Evolutionary conservation across 306 rosid genomes (phyloP).

Genomic region (Gynostemma pentaphyllum): DNA sequence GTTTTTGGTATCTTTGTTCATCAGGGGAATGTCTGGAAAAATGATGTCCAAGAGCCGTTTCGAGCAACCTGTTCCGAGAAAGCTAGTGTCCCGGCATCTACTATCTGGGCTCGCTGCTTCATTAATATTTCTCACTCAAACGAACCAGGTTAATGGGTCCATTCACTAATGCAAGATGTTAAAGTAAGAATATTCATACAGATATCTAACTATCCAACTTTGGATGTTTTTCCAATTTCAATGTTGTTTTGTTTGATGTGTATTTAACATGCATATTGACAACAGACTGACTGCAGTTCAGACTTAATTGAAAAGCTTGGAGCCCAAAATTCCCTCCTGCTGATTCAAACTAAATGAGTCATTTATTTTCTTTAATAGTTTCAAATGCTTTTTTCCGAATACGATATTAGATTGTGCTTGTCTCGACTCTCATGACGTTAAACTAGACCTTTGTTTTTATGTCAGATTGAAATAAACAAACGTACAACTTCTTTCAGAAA

Average conservation of each 20-base stretch:
- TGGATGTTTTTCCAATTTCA: neutral
- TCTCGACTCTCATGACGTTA: neutral
- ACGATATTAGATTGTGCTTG: neutral
- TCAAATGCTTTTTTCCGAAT: neutral
- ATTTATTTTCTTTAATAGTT: neutral
- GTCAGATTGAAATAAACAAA: neutral
- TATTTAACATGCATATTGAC: neutral
- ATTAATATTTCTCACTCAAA: constrained; percentile 47
- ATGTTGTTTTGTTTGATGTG: neutral
- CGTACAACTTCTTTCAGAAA: neutral
- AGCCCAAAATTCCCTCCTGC: neutral
- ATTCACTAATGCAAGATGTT: constrained; percentile 1
- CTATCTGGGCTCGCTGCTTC: constrained; percentile 70
- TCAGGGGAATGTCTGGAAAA: constrained; percentile 48
- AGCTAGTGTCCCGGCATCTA: constrained; percentile 42
- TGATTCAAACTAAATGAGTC: neutral
- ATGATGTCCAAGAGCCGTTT: constrained; percentile 31
- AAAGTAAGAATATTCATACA: neutral
- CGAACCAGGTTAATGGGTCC: constrained; percentile 42
- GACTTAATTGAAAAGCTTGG: neutral
- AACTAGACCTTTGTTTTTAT: neutral
- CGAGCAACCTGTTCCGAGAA: constrained; percentile 29
- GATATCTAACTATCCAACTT: constrained; percentile 2
- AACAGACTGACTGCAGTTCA: neutral
- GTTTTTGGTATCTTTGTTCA: neutral